phyloP scores from a whole-genome alignment of 306 rosid species.

The Boehmeria nivea region DNA sequence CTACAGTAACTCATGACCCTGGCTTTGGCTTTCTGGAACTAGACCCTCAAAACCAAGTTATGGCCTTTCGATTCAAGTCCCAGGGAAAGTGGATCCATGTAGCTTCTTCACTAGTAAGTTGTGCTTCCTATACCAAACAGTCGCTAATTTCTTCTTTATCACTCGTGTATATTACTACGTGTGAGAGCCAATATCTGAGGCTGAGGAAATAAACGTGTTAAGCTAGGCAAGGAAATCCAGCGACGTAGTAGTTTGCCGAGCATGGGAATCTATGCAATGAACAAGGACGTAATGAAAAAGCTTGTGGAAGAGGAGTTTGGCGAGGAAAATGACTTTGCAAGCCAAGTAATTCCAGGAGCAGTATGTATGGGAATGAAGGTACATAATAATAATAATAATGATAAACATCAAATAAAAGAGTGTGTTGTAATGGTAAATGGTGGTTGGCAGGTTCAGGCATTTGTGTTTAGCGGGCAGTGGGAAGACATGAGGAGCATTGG shows the following conservation, averaged over 20 bases:
- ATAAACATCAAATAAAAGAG: neutral
- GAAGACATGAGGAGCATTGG: conserved; percentile 38
- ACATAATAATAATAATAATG: neutral
- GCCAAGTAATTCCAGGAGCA: conserved; percentile 40
- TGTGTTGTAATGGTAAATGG: neutral
- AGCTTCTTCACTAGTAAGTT: conserved; percentile 21
- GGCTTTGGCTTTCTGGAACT: conserved; percentile 31
- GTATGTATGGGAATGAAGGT: conserved; percentile 38
- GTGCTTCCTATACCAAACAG: too few species aligned
- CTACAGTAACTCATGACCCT: conserved; percentile 18
- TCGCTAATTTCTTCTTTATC: too few species aligned
- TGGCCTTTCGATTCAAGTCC: conserved; percentile 19
- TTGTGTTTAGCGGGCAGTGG: conserved; percentile 33
- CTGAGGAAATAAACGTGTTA: too few species aligned
- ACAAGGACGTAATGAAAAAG: conserved; percentile 20
- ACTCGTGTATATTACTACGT: too few species aligned
- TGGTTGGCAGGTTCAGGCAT: conserved; percentile 23
- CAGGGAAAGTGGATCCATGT: neutral
- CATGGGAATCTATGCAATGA: conserved; percentile 37
- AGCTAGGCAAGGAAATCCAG: conserved; percentile 4
- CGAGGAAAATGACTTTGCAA: conserved; percentile 25
- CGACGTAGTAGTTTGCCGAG: conserved; percentile 14
- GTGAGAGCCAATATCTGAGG: too few species aligned
- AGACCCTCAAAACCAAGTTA: conserved; percentile 18
- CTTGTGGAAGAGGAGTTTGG: conserved; percentile 30